Conservation (phyloP, 352 stramenopile genomes). For the Pythium oligandrum region DNA sequence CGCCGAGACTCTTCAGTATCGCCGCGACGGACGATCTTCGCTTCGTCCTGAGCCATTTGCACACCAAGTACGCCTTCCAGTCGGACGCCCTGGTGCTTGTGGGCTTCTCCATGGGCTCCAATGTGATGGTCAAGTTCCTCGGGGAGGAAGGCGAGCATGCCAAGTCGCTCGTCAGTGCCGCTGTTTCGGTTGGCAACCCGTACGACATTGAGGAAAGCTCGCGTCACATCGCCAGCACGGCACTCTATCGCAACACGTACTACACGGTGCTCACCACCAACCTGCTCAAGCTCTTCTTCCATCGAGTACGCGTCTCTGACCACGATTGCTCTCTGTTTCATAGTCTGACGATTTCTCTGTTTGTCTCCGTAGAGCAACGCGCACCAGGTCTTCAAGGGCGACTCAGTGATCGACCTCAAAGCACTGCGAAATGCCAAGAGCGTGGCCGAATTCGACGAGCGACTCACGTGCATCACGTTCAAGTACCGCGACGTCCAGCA, state of each 20-base stretch:
- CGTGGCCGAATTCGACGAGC: constrained; percentile 62
- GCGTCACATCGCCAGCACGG: constrained; percentile 30
- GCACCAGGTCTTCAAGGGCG: constrained; percentile 44
- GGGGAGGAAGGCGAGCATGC: constrained; percentile 42
- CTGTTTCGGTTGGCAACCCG: constrained; percentile 69
- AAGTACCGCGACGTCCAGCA: constrained; percentile 48
- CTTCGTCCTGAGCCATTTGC: constrained; percentile 30
- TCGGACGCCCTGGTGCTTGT: constrained; percentile 30
- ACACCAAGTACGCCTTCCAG: constrained; percentile 34
- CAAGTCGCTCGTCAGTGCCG: constrained; percentile 24
- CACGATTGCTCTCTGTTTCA: no score
- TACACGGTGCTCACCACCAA: constrained; percentile 40
- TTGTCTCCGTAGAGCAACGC: constrained; percentile 36
- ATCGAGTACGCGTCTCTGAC: neutral
- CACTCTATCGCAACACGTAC: constrained; percentile 60
- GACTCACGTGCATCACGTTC: constrained; percentile 53
- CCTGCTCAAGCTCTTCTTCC: constrained; percentile 54
- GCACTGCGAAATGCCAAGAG: constrained; percentile 28
- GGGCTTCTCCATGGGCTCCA: constrained; percentile 71
- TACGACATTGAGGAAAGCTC: constrained; percentile 54
- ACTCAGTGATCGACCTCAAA: constrained; percentile 42
- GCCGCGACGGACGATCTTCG: constrained; percentile 69
- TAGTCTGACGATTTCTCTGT: neutral
- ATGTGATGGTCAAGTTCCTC: constrained; percentile 76
- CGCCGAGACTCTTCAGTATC: constrained; percentile 53